Evolutionary conservation across 495 filamentous ascomycete genomes (phyloP).

Genomic region (Aspergillus cristatus): DNA sequence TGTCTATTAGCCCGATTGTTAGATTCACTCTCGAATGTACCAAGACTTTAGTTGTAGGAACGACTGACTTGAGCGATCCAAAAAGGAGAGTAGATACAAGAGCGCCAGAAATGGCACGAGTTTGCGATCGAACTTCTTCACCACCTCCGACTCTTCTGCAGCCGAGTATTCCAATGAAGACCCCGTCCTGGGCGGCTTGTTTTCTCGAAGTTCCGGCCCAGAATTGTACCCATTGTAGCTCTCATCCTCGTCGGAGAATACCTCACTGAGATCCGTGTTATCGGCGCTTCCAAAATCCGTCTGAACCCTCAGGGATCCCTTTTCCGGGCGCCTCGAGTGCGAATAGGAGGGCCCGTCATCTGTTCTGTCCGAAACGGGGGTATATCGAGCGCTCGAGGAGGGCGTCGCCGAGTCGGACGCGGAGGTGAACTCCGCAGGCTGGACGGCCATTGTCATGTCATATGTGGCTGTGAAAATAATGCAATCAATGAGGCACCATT

Average conservation of each 20-base stretch:
- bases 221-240: slow-evolving; percentile 21
- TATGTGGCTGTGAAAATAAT: no score
- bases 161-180: slow-evolving; percentile 46
- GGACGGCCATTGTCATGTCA: slow-evolving; percentile 20
- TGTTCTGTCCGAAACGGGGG: slow-evolving; percentile 27
- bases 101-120: slow-evolving; percentile 73
- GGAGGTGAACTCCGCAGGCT: slow-evolving; percentile 18
- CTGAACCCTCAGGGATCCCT: slow-evolving; percentile 21
- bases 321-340: slow-evolving; percentile 7
- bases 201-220: slow-evolving; percentile 17
- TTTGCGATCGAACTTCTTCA: slow-evolving; percentile 62
- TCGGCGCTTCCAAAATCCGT: slow-evolving; percentile 24
- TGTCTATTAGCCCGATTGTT: slow-evolving; percentile 48
- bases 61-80: slow-evolving; percentile 67
- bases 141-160: slow-evolving; percentile 64
- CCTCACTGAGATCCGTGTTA: neutral
- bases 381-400: slow-evolving; percentile 23
- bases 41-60: no score
- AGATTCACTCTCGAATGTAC: no score
- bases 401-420: slow-evolving; percentile 19
- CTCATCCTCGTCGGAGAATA: slow-evolving; percentile 18
- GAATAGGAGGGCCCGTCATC: slow-evolving; percentile 13
- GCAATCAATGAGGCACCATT: no score
- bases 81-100: slow-evolving; percentile 72
- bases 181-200: slow-evolving; percentile 8